Percentiles rank a stretch among this genome's conserved stretches.
Conservation (phyloP, 208 protist genomes). For the Endotrypanum monterogeii region DNA sequence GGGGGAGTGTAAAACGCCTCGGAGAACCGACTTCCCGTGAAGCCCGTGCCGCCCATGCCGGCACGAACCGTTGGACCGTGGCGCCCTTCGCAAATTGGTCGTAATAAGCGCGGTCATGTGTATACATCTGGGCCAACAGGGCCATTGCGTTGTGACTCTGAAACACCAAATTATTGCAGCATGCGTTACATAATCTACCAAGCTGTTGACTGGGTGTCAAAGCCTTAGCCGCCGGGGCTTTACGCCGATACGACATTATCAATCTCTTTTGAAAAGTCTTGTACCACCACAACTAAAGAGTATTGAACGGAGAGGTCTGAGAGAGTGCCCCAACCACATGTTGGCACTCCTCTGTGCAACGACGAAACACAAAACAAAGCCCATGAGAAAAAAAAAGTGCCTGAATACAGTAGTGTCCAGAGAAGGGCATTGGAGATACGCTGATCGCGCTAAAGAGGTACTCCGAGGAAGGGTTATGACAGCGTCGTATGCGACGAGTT, state of each 20-base stretch:
- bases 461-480: neutral
- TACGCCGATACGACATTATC: conserved; percentile 71
- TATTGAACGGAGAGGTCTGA: neutral
- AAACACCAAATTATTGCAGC: conserved; percentile 54
- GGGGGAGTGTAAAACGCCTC: conserved; percentile 52
- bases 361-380: neutral
- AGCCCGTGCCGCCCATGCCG: conserved; percentile 40
- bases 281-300: neutral
- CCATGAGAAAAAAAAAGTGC: neutral
- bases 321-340: neutral
- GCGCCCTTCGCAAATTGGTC: conserved; percentile 67
- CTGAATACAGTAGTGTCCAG: conserved; percentile 1
- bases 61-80: conserved; percentile 57
- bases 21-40: conserved; percentile 23
- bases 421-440: neutral
- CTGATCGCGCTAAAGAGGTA: neutral
- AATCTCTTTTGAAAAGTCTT: neutral
- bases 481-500: neutral
- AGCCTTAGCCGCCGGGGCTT: conserved; percentile 43
- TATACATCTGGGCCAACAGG: conserved; percentile 62
- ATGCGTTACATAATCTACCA: conserved; percentile 60
- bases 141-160: conserved; percentile 80
- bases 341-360: neutral
- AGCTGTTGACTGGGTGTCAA: conserved; percentile 64
- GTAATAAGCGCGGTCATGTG: conserved; percentile 43